Evolutionary conservation across 495 filamentous ascomycete species (phyloP).

Genomic region (Lasiosphaeris hirsuta): DNA sequence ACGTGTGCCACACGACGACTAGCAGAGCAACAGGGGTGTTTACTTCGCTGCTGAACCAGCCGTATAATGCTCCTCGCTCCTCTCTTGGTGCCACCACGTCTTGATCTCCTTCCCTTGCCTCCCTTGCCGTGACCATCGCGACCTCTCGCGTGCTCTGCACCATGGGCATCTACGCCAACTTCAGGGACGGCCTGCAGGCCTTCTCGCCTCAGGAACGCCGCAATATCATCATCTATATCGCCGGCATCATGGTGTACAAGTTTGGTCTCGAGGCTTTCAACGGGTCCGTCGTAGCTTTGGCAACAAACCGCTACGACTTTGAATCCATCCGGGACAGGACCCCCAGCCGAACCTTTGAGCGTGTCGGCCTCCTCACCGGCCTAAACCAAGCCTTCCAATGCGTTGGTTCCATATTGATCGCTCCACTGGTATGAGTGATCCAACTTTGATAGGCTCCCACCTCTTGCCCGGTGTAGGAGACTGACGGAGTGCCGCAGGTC

Average conservation of each 20-base stretch:
- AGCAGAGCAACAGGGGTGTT: too few species aligned
- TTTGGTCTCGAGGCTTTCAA: slow-evolving; percentile 48
- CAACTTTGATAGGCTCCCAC: too few species aligned
- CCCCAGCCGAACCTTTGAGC: slow-evolving; percentile 37
- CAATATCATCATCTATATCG: slow-evolving; percentile 42
- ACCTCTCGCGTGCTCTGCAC: not conserved
- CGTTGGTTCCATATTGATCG: slow-evolving; percentile 45
- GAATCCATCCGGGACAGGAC: slow-evolving; percentile 25
- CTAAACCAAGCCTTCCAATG: slow-evolving; percentile 47
- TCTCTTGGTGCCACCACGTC: not conserved
- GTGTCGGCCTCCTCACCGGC: slow-evolving; percentile 42
- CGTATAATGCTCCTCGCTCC: too few species aligned
- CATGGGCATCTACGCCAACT: slow-evolving; percentile 16
- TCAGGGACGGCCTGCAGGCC: slow-evolving; percentile 11
- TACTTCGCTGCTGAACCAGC: too few species aligned
- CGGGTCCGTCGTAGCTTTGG: slow-evolving; percentile 41
- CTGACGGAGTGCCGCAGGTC: slow-evolving; percentile 11
- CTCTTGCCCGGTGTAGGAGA: not conserved
- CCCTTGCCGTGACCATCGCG: not conserved
- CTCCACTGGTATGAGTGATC: slow-evolving; percentile 31
- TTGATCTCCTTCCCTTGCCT: not conserved
- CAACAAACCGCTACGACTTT: slow-evolving; percentile 45
- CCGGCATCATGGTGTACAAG: slow-evolving; percentile 44
- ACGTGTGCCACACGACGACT: too few species aligned
- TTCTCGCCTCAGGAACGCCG: slow-evolving; percentile 34